phyloP scores from a whole-genome alignment of 2,329 filamentous ascomycete species.

The Talaromyces amestolkiae region DNA sequence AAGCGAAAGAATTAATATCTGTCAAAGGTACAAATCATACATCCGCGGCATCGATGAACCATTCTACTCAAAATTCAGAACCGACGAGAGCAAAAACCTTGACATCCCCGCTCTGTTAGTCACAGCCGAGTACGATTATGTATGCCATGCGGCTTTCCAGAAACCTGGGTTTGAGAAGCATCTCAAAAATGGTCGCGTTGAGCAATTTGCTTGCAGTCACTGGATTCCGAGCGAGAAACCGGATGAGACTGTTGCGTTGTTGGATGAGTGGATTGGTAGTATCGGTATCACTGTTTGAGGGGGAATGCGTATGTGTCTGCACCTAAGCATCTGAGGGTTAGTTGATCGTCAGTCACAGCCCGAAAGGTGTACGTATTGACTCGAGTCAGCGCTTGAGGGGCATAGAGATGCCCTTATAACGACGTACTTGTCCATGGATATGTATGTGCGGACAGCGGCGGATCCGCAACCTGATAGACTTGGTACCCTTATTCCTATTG shows the following conservation, averaged over 20 bases:
- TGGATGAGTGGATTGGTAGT: constrained; percentile 10
- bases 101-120: constrained; percentile 8
- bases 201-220: constrained; percentile 11
- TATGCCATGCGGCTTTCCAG: constrained; percentile 9
- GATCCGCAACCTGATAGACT: not conserved
- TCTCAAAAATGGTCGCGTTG: not conserved
- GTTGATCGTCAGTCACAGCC: not conserved
- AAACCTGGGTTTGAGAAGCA: not conserved
- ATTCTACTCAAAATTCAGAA: constrained; percentile 1
- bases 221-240: constrained; percentile 16
- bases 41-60: constrained; percentile 12
- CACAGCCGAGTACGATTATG: constrained; percentile 11
- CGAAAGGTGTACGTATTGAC: too few relatives aligned
- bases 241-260: constrained; percentile 1
- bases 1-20: not conserved
- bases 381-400: too few relatives aligned
- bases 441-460: not conserved
- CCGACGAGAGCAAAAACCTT: constrained; percentile 11
- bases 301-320: not conserved
- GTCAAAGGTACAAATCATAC: constrained; percentile 10
- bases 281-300: not conserved
- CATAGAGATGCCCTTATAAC: not conserved
- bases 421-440: not conserved
- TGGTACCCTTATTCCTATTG: not conserved
- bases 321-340: not conserved